Conservation (phyloP, 2,329 filamentous ascomycete genomes). For the Teratosphaeria epicoccoides region DNA sequence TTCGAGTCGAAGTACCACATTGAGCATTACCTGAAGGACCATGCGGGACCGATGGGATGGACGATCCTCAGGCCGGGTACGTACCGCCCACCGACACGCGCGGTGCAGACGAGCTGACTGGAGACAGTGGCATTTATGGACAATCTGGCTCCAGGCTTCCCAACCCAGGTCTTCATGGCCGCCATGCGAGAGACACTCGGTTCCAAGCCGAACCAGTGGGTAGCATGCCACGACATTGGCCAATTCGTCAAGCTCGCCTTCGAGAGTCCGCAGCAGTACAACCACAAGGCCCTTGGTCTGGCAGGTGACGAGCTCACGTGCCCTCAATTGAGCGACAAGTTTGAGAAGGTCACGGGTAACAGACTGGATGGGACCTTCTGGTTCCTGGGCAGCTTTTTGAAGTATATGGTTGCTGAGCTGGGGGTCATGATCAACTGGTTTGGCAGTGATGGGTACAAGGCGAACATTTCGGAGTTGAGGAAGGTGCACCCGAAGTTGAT, state of each 20-base stretch:
- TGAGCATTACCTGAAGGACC: slow-evolving; percentile 48
- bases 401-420: slow-evolving; percentile 32
- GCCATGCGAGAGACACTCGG: slow-evolving; percentile 31
- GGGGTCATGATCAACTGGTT: slow-evolving; percentile 37
- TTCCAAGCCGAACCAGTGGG: slow-evolving; percentile 27
- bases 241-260: slow-evolving; percentile 42
- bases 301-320: slow-evolving; percentile 45
- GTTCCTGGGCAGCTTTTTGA: slow-evolving; percentile 32
- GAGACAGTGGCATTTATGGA: slow-evolving; percentile 51
- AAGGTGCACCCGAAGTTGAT: slow-evolving; percentile 36
- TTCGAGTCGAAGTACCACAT: slow-evolving; percentile 48
- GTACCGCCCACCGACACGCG: neutral
- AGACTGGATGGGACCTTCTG: slow-evolving; percentile 35
- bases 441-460: slow-evolving; percentile 38
- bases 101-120: neutral
- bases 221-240: slow-evolving; percentile 42
- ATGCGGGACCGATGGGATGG: slow-evolving; percentile 23
- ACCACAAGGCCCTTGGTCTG: slow-evolving; percentile 37
- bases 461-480: slow-evolving; percentile 36
- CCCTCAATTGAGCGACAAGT: slow-evolving; percentile 36
- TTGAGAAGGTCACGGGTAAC: slow-evolving; percentile 37
- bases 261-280: slow-evolving; percentile 35
- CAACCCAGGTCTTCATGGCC: slow-evolving; percentile 42
- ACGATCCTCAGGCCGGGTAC: slow-evolving; percentile 9
- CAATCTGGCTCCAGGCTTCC: slow-evolving; percentile 41